phyloP scores from a whole-genome alignment of 257 asterid genomes.

The Prunella vulgaris region DNA sequence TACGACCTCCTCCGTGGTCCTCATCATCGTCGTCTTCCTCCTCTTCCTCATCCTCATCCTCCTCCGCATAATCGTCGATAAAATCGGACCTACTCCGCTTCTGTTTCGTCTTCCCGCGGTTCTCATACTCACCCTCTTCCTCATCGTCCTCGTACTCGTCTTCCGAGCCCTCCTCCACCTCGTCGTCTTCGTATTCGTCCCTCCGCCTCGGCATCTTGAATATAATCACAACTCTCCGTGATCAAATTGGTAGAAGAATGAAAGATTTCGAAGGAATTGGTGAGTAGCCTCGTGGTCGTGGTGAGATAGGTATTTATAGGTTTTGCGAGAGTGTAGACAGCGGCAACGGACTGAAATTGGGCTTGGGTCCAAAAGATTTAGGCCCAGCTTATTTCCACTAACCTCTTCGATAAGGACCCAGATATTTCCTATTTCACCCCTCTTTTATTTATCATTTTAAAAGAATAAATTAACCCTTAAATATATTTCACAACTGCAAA shows the following conservation, averaged over 20 bases:
- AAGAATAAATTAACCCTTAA: too few relatives aligned
- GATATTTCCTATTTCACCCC: too few relatives aligned
- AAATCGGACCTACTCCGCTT: conserved; percentile 65
- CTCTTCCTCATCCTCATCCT: conserved; percentile 48
- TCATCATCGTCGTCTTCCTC: conserved; percentile 78
- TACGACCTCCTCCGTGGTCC: conserved; percentile 23
- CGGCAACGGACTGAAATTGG: background rate
- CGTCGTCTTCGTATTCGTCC: conserved; percentile 63
- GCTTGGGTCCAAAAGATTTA: background rate
- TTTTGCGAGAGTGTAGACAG: background rate
- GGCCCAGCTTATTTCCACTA: too few relatives aligned
- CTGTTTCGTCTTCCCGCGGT: conserved; percentile 53
- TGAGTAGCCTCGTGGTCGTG: too few relatives aligned
- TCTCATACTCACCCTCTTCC: conserved; percentile 45
- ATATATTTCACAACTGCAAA: too few relatives aligned
- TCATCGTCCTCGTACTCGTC: conserved; percentile 69
- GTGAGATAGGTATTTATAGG: background rate
- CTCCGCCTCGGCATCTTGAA: conserved; percentile 49
- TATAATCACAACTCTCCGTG: background rate
- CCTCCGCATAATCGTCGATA: conserved; percentile 72
- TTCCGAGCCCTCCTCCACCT: conserved; percentile 31
- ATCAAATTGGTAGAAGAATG: background rate
- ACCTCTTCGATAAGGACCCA: too few relatives aligned
- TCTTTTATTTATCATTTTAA: too few relatives aligned
- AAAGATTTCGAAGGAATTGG: background rate